Percentiles rank a stretch among this genome's conserved stretches.
These are phyloP conservation scores for Lipomyces oligophaga DNA, from an alignment of 805 yeast species.

Conservation along the genomic window DNA sequence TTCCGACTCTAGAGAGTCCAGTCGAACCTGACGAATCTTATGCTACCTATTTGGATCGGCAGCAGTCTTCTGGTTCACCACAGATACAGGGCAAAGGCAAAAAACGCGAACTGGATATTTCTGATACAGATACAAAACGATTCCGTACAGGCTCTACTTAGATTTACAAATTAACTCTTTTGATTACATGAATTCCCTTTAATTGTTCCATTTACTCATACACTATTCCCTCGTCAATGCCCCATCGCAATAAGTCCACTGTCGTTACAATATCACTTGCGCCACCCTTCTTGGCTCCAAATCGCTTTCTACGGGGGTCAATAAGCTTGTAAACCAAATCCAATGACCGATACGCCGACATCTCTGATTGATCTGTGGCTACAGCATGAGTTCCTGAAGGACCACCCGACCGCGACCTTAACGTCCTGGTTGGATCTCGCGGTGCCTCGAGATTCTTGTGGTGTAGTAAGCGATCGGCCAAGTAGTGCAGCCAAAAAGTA, in stretches of 20 bases:
- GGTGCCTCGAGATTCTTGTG: conserved; percentile 38
- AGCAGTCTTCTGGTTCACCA: neutral
- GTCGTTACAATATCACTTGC: conserved; percentile 10
- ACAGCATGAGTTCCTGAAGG: neutral
- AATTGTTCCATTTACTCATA: conserved; percentile 4
- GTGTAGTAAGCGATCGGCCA: conserved; percentile 49
- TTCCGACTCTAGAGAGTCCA: conserved; percentile 14
- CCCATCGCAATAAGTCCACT: conserved; percentile 16
- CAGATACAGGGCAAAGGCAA: conserved; percentile 8
- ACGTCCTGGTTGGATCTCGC: neutral
- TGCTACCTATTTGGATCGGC: conserved; percentile 1
- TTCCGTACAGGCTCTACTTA: no score
- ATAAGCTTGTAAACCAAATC: conserved; percentile 16
- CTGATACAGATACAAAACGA: no score
- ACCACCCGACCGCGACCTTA: neutral
- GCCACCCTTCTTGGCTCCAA: conserved; percentile 4
- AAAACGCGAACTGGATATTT: no score
- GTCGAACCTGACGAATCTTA: conserved; percentile 4
- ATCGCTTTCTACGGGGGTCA: conserved; percentile 22
- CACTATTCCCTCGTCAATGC: conserved; percentile 9
- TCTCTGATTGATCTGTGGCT: conserved; percentile 7
- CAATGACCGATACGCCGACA: conserved; percentile 19
- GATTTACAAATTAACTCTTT: no score
- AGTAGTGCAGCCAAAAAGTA: conserved; percentile 60
- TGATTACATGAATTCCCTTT: no score